Percentiles rank a stretch among this genome's conserved stretches.
Conservation (phyloP, 169 alveolate species). For the Fabrea salina region DNA sequence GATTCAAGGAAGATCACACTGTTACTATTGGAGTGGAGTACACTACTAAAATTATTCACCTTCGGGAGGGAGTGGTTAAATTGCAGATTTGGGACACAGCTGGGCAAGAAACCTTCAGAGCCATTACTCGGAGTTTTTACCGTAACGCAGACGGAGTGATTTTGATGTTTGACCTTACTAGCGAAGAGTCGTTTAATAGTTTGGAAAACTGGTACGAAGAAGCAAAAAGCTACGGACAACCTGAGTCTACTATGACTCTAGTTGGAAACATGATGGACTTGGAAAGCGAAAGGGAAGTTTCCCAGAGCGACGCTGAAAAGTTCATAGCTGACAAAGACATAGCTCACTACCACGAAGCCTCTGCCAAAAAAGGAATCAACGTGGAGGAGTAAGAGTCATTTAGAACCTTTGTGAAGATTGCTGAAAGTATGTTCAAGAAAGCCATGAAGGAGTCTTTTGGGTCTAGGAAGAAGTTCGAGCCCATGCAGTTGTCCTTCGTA, state of each 20-base stretch:
- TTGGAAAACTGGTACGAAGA: conserved; percentile 52
- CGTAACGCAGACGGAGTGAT: conserved; percentile 77
- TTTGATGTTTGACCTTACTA: conserved; percentile 71
- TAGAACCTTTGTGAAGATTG: too few relatives aligned
- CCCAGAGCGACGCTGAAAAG: too few relatives aligned
- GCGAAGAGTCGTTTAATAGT: conserved; percentile 61
- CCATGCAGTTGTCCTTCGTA: too few relatives aligned
- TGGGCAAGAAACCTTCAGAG: conserved; percentile 74
- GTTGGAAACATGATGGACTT: conserved; percentile 29
- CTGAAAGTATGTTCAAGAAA: too few relatives aligned
- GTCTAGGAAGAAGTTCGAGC: too few relatives aligned
- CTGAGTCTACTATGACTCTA: neutral
- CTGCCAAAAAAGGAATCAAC: too few relatives aligned
- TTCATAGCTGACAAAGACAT: too few relatives aligned
- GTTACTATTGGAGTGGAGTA: conserved; percentile 59
- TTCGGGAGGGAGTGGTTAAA: conserved; percentile 35
- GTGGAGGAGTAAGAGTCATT: too few relatives aligned
- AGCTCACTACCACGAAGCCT: too few relatives aligned
- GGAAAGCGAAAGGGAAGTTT: too few relatives aligned
- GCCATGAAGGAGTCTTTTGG: too few relatives aligned
- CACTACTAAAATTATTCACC: conserved; percentile 40
- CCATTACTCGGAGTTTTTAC: conserved; percentile 62
- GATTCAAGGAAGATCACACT: conserved; percentile 41
- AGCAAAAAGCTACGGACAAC: neutral
- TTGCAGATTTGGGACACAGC: conserved; percentile 60